These are phyloP conservation scores for Moringa oleifera DNA, from an alignment of 345 rosid species.

Conservation along the genomic window DNA sequence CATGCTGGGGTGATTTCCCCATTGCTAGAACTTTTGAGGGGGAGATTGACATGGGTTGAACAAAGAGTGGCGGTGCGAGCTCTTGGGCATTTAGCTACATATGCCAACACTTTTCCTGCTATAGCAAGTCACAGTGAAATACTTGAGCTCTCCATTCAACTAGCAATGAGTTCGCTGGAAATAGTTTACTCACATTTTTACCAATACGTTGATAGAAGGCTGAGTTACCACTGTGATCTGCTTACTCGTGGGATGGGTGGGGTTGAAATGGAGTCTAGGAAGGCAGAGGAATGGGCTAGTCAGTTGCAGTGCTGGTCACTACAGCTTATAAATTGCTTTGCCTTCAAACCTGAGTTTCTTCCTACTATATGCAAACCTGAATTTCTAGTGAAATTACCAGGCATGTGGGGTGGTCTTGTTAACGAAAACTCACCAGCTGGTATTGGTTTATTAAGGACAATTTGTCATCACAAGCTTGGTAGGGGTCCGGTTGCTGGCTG, in stretches of 20 bases:
- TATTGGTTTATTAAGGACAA: constrained; percentile 87
- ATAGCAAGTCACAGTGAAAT: constrained; percentile 82
- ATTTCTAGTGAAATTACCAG: constrained; percentile 82
- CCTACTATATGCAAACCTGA: constrained; percentile 84
- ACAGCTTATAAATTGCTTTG: constrained; percentile 98
- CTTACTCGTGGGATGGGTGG: constrained; percentile 99
- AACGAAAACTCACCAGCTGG: constrained; percentile 99
- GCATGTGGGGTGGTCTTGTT: constrained; percentile 99
- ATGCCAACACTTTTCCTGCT: constrained; percentile 70
- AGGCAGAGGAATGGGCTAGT: constrained; percentile 99
- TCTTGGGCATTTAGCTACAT: constrained; percentile 93
- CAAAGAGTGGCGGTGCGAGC: constrained; percentile 98
- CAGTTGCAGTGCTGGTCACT: constrained; percentile 99
- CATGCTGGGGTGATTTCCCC: constrained; percentile 89
- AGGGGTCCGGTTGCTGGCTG: constrained; percentile 87
- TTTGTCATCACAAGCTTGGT: constrained; percentile 94
- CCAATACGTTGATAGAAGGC: constrained; percentile 71
- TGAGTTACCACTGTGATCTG: constrained; percentile 92
- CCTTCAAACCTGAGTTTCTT: constrained; percentile 98
- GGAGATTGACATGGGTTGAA: constrained; percentile 98
- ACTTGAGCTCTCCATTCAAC: constrained; percentile 83
- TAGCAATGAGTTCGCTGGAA: constrained; percentile 90
- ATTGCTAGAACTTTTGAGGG: constrained; percentile 84
- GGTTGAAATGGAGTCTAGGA: constrained; percentile 97
- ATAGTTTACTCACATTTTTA: constrained; percentile 96